Conservation (phyloP, 139 green algal species). For the Zygnema cylindricum region DNA sequence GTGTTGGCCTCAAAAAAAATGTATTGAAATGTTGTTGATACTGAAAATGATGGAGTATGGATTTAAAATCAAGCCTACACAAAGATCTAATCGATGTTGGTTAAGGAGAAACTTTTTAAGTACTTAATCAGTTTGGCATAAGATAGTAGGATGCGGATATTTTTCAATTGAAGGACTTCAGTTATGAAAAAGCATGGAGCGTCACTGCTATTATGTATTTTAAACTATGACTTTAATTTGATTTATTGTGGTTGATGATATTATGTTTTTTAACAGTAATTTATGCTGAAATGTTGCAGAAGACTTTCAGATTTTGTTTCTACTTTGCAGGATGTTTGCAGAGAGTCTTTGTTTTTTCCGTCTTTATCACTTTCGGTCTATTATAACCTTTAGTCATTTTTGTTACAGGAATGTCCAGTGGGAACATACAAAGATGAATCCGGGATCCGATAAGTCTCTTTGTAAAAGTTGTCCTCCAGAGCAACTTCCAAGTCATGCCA, state of each 20-base stretch:
- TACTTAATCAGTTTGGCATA: too few relatives aligned
- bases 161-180: too few relatives aligned
- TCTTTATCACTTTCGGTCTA: too few relatives aligned
- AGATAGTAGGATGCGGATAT: too few relatives aligned
- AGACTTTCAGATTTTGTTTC: neutral
- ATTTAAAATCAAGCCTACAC: too few relatives aligned
- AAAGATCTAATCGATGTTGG: too few relatives aligned
- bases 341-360: too few relatives aligned
- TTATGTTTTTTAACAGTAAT: neutral
- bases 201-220: neutral
- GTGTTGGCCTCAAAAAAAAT: too few relatives aligned
- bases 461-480: constrained; percentile 27
- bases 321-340: neutral
- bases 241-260: neutral
- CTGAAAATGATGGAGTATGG: too few relatives aligned
- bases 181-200: too few relatives aligned
- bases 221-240: neutral
- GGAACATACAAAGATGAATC: constrained; percentile 52
- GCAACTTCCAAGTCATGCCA: constrained; percentile 23
- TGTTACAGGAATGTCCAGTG: constrained; percentile 42
- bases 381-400: neutral
- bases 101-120: too few relatives aligned
- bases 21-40: too few relatives aligned
- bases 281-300: neutral
- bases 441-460: constrained; percentile 31